Conservation (phyloP, 2,329 filamentous ascomycete genomes). For the Coniella vitis region DNA sequence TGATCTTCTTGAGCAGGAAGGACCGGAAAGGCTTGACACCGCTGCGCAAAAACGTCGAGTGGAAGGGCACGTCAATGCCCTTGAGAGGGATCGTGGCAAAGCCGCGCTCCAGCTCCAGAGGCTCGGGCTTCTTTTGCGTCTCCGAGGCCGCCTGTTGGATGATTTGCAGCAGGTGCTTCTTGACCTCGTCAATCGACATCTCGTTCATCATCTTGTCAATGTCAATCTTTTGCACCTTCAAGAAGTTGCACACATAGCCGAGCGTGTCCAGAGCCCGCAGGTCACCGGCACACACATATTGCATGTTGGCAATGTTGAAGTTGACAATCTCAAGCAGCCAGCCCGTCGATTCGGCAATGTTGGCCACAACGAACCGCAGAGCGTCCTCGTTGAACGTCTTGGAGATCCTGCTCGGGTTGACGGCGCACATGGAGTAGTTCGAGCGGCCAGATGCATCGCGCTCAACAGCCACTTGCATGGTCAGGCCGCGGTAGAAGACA, state of each 20-base stretch:
- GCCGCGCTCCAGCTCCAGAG: constrained; percentile 84
- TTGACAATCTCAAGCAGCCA: constrained; percentile 99
- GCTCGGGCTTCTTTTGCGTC: constrained; percentile 81
- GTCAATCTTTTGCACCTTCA: constrained; percentile 96
- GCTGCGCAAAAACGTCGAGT: constrained; percentile 94
- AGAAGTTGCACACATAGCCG: constrained; percentile 81
- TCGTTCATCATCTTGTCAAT: constrained; percentile 88
- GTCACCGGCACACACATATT: constrained; percentile 67
- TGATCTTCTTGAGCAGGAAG: constrained; percentile 99
- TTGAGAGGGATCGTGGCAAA: constrained; percentile 95
- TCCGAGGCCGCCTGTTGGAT: constrained; percentile 82
- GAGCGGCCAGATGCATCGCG: constrained; percentile 87
- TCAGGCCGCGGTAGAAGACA: constrained; percentile 97
- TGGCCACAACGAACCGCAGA: constrained; percentile 92
- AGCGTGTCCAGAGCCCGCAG: constrained; percentile 65
- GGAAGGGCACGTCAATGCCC: constrained; percentile 98
- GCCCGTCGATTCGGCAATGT: constrained; percentile 84
- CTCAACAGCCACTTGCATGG: constrained; percentile 98
- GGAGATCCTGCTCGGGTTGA: constrained; percentile 96
- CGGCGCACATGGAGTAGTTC: constrained; percentile 99
- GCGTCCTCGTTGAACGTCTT: constrained; percentile 99
- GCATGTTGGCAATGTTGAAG: constrained; percentile 75
- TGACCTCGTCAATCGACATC: constrained; percentile 82
- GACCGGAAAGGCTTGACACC: constrained; percentile 98
- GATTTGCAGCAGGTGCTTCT: constrained; percentile 82